These are phyloP conservation scores for Anthoceros angustus DNA, from an alignment of 225 moss, liverwort and hornwort genomes.

Conservation along the genomic window DNA sequence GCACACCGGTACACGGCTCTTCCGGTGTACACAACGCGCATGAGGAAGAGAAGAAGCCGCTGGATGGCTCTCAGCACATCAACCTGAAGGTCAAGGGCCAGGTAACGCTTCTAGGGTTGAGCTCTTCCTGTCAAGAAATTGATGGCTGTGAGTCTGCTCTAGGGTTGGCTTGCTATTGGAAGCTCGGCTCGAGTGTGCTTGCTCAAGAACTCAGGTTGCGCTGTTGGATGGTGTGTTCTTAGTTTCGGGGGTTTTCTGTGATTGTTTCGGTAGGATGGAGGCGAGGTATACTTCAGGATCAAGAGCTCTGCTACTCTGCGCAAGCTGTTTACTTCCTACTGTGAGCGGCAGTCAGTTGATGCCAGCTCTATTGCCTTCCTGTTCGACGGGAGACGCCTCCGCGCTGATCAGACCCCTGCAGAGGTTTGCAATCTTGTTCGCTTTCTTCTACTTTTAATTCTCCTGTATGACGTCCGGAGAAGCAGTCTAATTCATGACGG, in stretches of 20 bases:
- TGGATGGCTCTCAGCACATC: not conserved
- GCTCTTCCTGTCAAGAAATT: too few relatives aligned
- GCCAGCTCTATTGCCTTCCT: conserved; percentile 21
- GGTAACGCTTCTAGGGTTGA: not conserved
- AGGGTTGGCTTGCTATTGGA: too few relatives aligned
- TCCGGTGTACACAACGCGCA: not conserved
- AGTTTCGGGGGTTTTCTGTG: not conserved
- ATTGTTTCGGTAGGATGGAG: conserved; percentile 23
- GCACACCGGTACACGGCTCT: not conserved
- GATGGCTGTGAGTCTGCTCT: too few relatives aligned
- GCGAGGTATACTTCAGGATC: conserved; percentile 30
- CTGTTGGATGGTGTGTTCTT: not conserved
- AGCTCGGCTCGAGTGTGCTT: too few relatives aligned
- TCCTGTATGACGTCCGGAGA: not conserved
- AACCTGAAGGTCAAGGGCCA: conserved; percentile 2
- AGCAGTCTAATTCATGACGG: not conserved
- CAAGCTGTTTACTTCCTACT: conserved; percentile 29
- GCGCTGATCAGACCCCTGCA: conserved; percentile 30
- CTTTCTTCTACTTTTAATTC: not conserved
- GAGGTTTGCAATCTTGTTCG: conserved; percentile 10
- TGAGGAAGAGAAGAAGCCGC: conserved; percentile 1
- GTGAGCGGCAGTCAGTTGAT: conserved; percentile 30
- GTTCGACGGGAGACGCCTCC: conserved; percentile 24
- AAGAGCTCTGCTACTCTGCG: conserved; percentile 26
- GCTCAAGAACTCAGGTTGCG: not conserved